phyloP scores from a whole-genome alignment of 1,284 basidiomycete genomes.

The Sanghuangporus baumii region DNA sequence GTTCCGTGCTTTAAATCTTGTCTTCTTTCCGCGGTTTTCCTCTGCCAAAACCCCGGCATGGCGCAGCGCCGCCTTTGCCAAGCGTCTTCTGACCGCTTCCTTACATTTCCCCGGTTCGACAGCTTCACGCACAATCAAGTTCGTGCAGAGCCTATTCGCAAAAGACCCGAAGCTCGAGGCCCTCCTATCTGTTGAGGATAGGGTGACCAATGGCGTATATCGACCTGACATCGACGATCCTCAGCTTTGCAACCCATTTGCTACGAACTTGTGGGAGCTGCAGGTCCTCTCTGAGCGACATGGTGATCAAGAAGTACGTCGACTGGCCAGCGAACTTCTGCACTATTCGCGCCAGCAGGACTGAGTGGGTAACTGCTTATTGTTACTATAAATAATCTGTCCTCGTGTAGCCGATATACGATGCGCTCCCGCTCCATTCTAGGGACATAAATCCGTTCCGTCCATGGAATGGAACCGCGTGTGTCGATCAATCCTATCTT shows the following conservation, averaged over 20 bases:
- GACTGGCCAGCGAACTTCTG: conserved; percentile 7
- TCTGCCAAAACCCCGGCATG: conserved; percentile 59
- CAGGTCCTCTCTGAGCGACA: conserved; percentile 52
- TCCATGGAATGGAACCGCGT: conserved; percentile 3
- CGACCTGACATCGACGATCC: conserved; percentile 82
- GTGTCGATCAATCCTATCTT: conserved; percentile 10
- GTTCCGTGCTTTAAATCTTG: conserved; percentile 78
- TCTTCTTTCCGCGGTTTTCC: conserved; percentile 65
- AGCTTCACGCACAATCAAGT: conserved; percentile 63
- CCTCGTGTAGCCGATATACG: background rate
- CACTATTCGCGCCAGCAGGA: conserved; percentile 10
- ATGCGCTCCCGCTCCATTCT: background rate
- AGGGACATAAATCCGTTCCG: background rate
- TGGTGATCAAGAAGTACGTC: conserved; percentile 43
- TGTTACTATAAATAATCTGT: background rate
- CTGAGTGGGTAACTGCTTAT: background rate
- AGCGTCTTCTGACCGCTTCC: conserved; percentile 77
- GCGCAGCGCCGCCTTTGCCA: conserved; percentile 87
- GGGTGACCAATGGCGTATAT: conserved; percentile 76
- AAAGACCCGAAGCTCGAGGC: conserved; percentile 80
- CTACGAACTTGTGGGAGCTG: conserved; percentile 67
- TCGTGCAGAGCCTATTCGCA: conserved; percentile 66
- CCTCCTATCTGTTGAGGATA: conserved; percentile 82
- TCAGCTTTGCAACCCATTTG: conserved; percentile 72
- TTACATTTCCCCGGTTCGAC: conserved; percentile 74